Conservation (phyloP, 2,329 filamentous ascomycete genomes). For the Xylaria multiplex region DNA sequence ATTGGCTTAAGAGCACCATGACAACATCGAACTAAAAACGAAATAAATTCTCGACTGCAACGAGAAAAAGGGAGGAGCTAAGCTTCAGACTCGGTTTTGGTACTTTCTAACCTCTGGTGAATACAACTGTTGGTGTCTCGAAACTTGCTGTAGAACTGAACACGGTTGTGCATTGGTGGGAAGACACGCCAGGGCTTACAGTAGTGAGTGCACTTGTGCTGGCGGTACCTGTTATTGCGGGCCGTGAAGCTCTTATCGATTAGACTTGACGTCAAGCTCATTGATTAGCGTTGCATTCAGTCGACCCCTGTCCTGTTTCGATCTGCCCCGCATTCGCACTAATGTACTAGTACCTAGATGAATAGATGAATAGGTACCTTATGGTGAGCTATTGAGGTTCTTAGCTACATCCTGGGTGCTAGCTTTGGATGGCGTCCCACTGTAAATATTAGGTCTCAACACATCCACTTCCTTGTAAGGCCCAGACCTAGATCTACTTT, state of each 20-base stretch:
- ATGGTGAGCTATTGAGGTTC: background rate
- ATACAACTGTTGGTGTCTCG: constrained; percentile 1
- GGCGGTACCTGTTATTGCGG: constrained; percentile 26
- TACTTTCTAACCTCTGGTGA: background rate
- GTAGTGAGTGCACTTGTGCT: background rate
- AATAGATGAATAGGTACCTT: background rate
- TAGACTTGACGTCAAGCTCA: constrained; percentile 41
- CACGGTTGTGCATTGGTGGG: constrained; percentile 44
- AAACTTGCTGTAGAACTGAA: constrained; percentile 38
- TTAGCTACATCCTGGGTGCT: background rate
- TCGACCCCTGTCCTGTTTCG: constrained; percentile 8
- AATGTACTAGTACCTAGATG: background rate
- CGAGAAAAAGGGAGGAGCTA: background rate
- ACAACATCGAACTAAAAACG: constrained; percentile 40
- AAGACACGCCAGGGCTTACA: constrained; percentile 11
- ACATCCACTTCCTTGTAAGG: constrained; percentile 8
- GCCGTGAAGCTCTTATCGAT: constrained; percentile 37
- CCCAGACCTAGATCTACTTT: constrained; percentile 1
- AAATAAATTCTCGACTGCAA: constrained; percentile 9
- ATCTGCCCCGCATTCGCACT: constrained; percentile 13
- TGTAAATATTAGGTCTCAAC: constrained; percentile 33
- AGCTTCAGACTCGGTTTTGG: background rate
- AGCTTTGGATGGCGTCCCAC: constrained; percentile 24
- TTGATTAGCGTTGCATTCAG: background rate
- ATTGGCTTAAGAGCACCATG: constrained; percentile 46